A percentile compares a stretch with the other conserved stretches of the same genome.
Evolutionary conservation across 176 grass and related monocot genomes (phyloP).

Genomic region (Zea luxurians): DNA sequence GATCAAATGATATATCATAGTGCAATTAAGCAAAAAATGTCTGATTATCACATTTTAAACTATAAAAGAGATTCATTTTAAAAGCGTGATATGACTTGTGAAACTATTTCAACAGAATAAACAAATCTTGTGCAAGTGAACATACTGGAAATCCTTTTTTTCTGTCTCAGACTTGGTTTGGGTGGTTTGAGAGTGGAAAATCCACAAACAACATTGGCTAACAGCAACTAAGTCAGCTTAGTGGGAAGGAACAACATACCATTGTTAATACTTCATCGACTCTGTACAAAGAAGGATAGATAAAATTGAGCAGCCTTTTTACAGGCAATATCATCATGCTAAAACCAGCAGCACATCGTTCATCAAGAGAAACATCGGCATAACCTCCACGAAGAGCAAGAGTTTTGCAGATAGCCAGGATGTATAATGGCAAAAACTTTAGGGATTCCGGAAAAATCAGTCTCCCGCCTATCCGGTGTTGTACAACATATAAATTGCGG

Average conservation of each 20-base stretch:
- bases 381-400: conserved; percentile 88
- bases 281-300: conserved; percentile 85
- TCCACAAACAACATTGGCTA: conserved; percentile 24
- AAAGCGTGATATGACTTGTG: conserved; percentile 18
- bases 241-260: conserved; percentile 49
- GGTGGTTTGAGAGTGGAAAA: not conserved
- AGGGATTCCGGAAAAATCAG: conserved; percentile 91
- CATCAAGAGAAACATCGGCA: conserved; percentile 85
- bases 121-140: not conserved
- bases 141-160: conserved; percentile 15
- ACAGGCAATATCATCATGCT: conserved; percentile 88
- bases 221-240: conserved; percentile 15
- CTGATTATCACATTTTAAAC: not conserved
- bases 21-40: conserved; percentile 9
- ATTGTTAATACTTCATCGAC: conserved; percentile 71
- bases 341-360: conserved; percentile 85
- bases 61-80: not conserved
- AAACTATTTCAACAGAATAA: conserved; percentile 19
- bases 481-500: conserved; percentile 71
- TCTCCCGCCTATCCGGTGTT: conserved; percentile 79
- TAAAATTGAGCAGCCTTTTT: conserved; percentile 61
- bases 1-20: not conserved
- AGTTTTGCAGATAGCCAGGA: conserved; percentile 70
- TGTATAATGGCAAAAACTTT: conserved; percentile 78
- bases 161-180: conserved; percentile 15